A percentile compares a stretch with the other conserved stretches of the same genome.
phyloP scores from a whole-genome alignment of 108 stramenopile genomes.

The Stephanodiscus minutulus region DNA sequence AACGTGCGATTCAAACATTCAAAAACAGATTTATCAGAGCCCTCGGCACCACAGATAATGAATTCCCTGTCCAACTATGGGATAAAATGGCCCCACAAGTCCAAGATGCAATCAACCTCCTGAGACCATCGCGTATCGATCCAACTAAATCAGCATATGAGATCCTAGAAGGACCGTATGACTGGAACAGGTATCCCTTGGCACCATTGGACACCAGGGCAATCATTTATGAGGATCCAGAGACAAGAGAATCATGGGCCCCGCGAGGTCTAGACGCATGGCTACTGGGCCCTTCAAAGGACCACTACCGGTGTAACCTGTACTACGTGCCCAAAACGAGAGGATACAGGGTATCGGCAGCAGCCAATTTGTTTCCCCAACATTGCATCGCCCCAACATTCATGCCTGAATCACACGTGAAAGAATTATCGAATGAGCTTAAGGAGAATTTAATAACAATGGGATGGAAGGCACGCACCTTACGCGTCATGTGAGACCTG shows the following conservation, averaged over 20 bases:
- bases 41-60: slow-evolving; percentile 23
- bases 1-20: slow-evolving; percentile 51
- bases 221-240: slow-evolving; percentile 19
- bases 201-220: slow-evolving; percentile 47
- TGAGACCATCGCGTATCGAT: slow-evolving; percentile 38
- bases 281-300: slow-evolving; percentile 20
- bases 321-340: too few species aligned
- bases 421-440: too few species aligned
- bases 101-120: slow-evolving; percentile 35
- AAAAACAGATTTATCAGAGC: slow-evolving; percentile 46
- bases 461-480: too few species aligned
- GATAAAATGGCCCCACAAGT: slow-evolving; percentile 40
- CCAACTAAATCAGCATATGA: slow-evolving; percentile 29
- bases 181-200: slow-evolving; percentile 53
- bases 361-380: too few species aligned
- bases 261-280: slow-evolving; percentile 23
- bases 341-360: too few species aligned
- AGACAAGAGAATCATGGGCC: slow-evolving; percentile 14
- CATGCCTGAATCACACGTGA: too few species aligned
- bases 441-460: too few species aligned
- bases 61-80: slow-evolving; percentile 46
- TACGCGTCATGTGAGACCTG: too few species aligned
- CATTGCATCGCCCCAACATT: too few species aligned
- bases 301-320: neutral
- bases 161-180: slow-evolving; percentile 17